These are phyloP conservation scores for Sicyos edulis DNA, from an alignment of 306 rosid genomes.

Conservation along the genomic window DNA sequence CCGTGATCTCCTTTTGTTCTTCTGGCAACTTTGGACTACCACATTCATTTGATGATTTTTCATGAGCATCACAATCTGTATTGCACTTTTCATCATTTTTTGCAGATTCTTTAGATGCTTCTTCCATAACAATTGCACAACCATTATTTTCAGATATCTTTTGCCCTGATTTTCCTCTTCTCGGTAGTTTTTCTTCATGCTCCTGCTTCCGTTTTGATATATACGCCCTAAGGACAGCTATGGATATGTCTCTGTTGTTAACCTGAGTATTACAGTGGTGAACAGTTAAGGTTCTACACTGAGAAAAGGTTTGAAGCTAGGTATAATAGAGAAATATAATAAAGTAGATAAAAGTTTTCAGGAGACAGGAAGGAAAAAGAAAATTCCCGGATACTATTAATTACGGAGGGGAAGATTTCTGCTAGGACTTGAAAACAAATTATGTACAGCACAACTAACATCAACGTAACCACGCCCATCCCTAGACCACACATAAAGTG, in stretches of 20 bases:
- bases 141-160: constrained; percentile 41
- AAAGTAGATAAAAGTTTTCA: not conserved
- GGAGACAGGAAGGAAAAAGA: not conserved
- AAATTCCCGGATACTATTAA: not conserved
- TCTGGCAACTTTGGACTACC: constrained; percentile 39
- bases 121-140: constrained; percentile 42
- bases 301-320: not conserved
- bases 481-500: no score
- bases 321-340: not conserved
- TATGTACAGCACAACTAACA: no score
- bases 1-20: constrained; percentile 36
- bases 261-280: constrained; percentile 46
- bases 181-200: constrained; percentile 51
- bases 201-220: constrained; percentile 62
- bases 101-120: constrained; percentile 31
- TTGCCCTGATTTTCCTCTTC: constrained; percentile 39
- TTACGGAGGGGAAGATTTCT: not conserved
- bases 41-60: constrained; percentile 38
- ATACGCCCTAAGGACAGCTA: constrained; percentile 86
- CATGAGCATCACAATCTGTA: constrained; percentile 22
- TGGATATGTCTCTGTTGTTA: constrained; percentile 86
- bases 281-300: constrained; percentile 20
- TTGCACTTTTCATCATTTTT: constrained; percentile 38
- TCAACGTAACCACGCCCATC: no score
- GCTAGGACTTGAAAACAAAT: no score